Evolutionary conservation across 1,284 basidiomycete genomes (phyloP), one percentile per base, ranked within the genome.

Genomic region (Athelia sp.): DNA sequence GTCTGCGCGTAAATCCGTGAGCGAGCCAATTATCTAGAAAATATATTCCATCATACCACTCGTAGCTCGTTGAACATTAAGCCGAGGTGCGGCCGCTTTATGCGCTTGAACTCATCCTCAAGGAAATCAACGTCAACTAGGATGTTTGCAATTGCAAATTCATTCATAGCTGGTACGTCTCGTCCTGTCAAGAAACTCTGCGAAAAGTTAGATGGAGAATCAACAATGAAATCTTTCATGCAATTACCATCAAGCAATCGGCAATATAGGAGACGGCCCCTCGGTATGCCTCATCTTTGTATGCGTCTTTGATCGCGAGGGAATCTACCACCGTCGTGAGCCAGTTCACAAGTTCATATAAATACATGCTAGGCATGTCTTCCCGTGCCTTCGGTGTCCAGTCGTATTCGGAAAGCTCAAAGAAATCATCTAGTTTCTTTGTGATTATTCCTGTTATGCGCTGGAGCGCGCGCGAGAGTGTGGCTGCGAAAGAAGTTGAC

Each of bases 271-370:
- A 72, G 35, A 96, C 77, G 11, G 96, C 94, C 34, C 84, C 87
- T 56, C 80, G 79, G 66, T 97, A 99, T 13, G 92, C 90, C 53
- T 89, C 84, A 45, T 90, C 87, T 68, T 96, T 96, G 67, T 93
- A 88, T 4, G 73, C 70, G 50, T 92, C 85, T 53, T 91, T 84
- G 61, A 97, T 86, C 46, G 90, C 77, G 17, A 98, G 85, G 24
- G 90, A 90, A 65, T 98, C 96, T 56, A 99, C 93, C 56, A 98
- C 92, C 1, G 95, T 97, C 35, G 89, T 93, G 42, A 99, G 75
- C 90, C 96, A 99, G 59, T 94, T 94, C 62, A 97, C 81, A 62
- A 98, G 82, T 66, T 98, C 97, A 62, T 93, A 89, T 8, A 99
- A 77, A 67, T 98, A 98, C 74, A 86, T 84, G 76, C 93, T 96